Conservation (phyloP, 2,329 filamentous ascomycete species). For the Microascus cirrosus region DNA sequence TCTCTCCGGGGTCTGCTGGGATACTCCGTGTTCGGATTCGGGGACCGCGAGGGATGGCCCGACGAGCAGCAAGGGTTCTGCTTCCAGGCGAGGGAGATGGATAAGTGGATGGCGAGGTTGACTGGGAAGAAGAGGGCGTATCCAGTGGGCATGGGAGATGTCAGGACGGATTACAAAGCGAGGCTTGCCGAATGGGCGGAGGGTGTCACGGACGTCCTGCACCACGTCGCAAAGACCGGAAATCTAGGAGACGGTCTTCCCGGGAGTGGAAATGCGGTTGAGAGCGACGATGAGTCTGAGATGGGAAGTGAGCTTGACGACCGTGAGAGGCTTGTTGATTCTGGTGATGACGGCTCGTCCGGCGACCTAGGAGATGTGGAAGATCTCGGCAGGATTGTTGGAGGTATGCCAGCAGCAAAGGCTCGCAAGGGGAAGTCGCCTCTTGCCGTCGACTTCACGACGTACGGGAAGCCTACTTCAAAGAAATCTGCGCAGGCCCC, state of each 20-base stretch:
- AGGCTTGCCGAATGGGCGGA: constrained; percentile 66
- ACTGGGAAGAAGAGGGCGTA: constrained; percentile 79
- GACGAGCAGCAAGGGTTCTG: constrained; percentile 86
- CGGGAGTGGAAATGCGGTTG: constrained; percentile 72
- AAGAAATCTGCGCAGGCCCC: constrained; percentile 24
- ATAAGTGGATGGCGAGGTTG: constrained; percentile 95
- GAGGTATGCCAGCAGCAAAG: constrained; percentile 20
- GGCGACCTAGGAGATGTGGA: constrained; percentile 65
- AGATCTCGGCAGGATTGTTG: constrained; percentile 62
- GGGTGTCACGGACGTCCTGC: constrained; percentile 63
- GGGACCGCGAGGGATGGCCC: constrained; percentile 85
- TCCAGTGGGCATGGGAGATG: constrained; percentile 79
- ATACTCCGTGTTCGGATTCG: constrained; percentile 90
- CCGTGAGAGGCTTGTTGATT: constrained; percentile 21
- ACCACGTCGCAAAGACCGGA: constrained; percentile 49
- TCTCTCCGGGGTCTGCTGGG: constrained; percentile 67
- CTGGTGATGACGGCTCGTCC: constrained; percentile 2
- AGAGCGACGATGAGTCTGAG: constrained; percentile 64
- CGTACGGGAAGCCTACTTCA: constrained; percentile 43
- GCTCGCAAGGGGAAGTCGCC: constrained; percentile 19
- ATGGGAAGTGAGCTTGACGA: constrained; percentile 16
- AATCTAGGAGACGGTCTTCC: constrained; percentile 53
- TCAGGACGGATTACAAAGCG: constrained; percentile 58
- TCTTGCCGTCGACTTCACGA: constrained; percentile 83
- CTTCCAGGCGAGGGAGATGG: constrained; percentile 79